These are phyloP conservation scores for Daphne laureola DNA, from an alignment of 441 rosid genomes.

Conservation along the genomic window DNA sequence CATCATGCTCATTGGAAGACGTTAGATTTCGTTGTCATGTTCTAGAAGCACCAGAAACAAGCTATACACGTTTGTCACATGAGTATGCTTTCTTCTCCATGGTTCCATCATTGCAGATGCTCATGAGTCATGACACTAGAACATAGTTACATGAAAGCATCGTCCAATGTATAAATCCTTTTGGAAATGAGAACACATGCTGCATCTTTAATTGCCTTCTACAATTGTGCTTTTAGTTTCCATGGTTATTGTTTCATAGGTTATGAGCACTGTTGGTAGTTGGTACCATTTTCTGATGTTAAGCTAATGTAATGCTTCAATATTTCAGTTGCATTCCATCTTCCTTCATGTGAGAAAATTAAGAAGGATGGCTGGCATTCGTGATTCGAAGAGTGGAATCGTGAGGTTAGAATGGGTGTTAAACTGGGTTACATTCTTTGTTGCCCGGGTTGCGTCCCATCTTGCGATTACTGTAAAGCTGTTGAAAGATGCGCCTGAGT, in stretches of 20 bases:
- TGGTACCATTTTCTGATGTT: background rate
- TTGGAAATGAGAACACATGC: too few species aligned
- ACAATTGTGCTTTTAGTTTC: too few species aligned
- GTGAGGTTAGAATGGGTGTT: constrained; percentile 77
- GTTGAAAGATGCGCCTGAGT: constrained; percentile 60
- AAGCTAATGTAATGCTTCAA: constrained; percentile 4
- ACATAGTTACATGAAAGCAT: too few species aligned
- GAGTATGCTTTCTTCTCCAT: too few species aligned
- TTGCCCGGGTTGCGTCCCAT: constrained; percentile 56
- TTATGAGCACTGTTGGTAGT: background rate
- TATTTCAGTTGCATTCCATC: constrained; percentile 72
- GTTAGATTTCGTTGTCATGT: too few species aligned
- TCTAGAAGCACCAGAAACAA: too few species aligned
- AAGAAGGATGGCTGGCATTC: constrained; percentile 81
- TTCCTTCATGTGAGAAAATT: constrained; percentile 82
- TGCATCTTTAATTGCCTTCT: too few species aligned
- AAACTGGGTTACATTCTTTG: constrained; percentile 59
- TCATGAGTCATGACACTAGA: too few species aligned
- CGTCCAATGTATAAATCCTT: too few species aligned
- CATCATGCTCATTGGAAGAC: too few species aligned
- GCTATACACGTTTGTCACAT: too few species aligned
- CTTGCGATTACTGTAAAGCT: constrained; percentile 64
- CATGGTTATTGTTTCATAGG: background rate
- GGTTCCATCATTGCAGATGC: too few species aligned
- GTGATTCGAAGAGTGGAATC: constrained; percentile 46